Percentiles rank a stretch among this genome's conserved stretches.
Conservation (phyloP, 177 flowering plant species). For the Vitis hybrid region DNA sequence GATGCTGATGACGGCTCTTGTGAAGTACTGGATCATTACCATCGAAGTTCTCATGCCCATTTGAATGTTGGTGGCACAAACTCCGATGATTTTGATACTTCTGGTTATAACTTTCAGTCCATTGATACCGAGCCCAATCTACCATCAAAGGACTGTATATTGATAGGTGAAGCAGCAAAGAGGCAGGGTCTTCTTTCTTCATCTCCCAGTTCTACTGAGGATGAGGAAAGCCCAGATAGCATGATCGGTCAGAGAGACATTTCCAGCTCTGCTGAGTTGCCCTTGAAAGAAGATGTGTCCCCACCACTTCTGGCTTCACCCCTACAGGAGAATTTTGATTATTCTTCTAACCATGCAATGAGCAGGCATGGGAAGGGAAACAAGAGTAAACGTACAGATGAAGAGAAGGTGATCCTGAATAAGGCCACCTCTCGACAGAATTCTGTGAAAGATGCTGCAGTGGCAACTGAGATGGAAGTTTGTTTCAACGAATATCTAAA, state of each 20-base stretch:
- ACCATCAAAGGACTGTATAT: conserved; percentile 22
- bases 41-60: conserved; percentile 16
- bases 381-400: conserved; percentile 34
- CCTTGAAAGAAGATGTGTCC: conserved; percentile 14
- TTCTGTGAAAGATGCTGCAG: conserved; percentile 41
- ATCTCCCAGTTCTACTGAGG: conserved; percentile 10
- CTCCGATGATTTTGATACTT: conserved; percentile 35
- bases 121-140: conserved; percentile 26
- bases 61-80: conserved; percentile 18
- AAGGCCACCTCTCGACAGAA: conserved; percentile 35
- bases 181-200: conserved; percentile 12
- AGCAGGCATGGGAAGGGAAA: conserved; percentile 35
- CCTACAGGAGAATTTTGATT: conserved; percentile 34
- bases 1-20: conserved; percentile 20
- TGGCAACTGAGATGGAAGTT: conserved; percentile 61
- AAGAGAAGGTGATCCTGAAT: conserved; percentile 30
- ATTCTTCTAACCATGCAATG: conserved; percentile 24
- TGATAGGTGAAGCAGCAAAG: conserved; percentile 31
- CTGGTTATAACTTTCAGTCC: conserved; percentile 35
- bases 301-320: conserved; percentile 41
- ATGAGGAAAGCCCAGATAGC: conserved; percentile 31
- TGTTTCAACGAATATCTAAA: conserved; percentile 44
- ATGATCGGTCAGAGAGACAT: conserved; percentile 20
- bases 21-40: conserved; percentile 21
- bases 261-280: conserved; percentile 25